Conservation (phyloP, 23 red algal genomes). For the Gracilaria gracilis region DNA sequence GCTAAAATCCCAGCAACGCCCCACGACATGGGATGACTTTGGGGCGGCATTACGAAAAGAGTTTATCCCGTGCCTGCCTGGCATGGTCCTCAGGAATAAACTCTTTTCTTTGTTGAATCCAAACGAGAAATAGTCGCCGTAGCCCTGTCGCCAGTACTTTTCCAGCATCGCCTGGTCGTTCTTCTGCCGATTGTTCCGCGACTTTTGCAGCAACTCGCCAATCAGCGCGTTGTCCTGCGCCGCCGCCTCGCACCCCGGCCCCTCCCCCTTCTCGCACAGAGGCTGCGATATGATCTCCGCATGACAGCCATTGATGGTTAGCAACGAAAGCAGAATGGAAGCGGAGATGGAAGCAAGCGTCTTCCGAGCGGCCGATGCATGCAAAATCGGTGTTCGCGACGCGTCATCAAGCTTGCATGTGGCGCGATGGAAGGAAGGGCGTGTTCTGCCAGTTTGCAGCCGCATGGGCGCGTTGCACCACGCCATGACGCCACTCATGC, state of each 20-base stretch:
- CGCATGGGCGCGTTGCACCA: not conserved
- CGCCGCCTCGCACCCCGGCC: conserved; percentile 59
- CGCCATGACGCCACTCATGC: not conserved
- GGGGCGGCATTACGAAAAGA: too few relatives aligned
- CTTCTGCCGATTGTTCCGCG: conserved; percentile 40
- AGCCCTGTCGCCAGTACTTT: conserved; percentile 59
- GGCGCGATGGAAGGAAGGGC: not conserved
- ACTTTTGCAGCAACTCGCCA: conserved; percentile 48
- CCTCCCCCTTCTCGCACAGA: conserved; percentile 47
- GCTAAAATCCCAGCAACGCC: too few relatives aligned
- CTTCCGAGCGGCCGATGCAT: not conserved
- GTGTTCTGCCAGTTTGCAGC: not conserved
- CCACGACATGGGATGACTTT: too few relatives aligned
- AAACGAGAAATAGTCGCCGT: conserved; percentile 66
- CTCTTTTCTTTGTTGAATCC: conserved; percentile 61
- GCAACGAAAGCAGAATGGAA: not conserved
- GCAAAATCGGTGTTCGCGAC: not conserved
- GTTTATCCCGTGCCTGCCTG: too few relatives aligned
- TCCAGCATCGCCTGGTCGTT: conserved; percentile 38
- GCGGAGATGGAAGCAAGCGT: conserved; percentile 3
- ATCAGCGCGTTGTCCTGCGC: conserved; percentile 46
- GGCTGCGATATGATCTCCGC: conserved; percentile 15
- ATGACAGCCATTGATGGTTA: not conserved
- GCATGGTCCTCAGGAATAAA: too few relatives aligned
- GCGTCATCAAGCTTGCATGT: not conserved